Conservation (phyloP, 371 early-diverging fungal species). For the Nematocida parisii region DNA sequence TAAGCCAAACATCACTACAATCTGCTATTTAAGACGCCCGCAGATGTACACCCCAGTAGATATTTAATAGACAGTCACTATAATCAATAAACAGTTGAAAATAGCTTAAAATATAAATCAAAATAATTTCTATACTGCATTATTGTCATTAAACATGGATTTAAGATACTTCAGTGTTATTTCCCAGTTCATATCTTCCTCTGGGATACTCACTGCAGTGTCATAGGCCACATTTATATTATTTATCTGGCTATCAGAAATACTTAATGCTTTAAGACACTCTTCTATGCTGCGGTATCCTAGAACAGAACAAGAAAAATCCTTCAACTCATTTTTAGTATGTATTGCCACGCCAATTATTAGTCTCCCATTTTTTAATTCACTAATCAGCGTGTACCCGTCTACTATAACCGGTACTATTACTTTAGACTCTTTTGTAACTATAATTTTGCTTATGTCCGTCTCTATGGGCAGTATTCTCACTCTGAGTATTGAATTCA, state of each 20-base stretch:
- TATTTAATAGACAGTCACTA: too few species aligned
- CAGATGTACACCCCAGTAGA: too few species aligned
- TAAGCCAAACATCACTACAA: too few species aligned
- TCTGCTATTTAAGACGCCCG: too few species aligned
- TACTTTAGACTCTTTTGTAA: neutral
- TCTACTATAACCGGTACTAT: slow-evolving; percentile 1
- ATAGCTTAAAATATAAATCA: too few species aligned
- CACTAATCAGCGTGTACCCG: slow-evolving; percentile 7
- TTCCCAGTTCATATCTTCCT: neutral
- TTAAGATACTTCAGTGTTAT: neutral
- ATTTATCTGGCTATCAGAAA: neutral
- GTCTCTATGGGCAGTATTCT: neutral
- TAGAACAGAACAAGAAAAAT: neutral
- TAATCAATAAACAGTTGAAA: too few species aligned
- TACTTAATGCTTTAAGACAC: neutral
- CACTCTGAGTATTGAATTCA: slow-evolving; percentile 9
- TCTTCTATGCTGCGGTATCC: neutral
- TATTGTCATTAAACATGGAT: neutral
- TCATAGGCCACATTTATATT: neutral
- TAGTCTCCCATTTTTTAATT: neutral
- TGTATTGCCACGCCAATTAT: neutral
- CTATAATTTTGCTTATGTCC: neutral
- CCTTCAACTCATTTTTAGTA: neutral
- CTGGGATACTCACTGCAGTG: neutral
- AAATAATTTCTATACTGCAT: neutral